Percentiles rank a stretch among this genome's conserved stretches.
phyloP scores from a whole-genome alignment of 2,329 filamentous ascomycete species.

The Massarina eburnea region DNA sequence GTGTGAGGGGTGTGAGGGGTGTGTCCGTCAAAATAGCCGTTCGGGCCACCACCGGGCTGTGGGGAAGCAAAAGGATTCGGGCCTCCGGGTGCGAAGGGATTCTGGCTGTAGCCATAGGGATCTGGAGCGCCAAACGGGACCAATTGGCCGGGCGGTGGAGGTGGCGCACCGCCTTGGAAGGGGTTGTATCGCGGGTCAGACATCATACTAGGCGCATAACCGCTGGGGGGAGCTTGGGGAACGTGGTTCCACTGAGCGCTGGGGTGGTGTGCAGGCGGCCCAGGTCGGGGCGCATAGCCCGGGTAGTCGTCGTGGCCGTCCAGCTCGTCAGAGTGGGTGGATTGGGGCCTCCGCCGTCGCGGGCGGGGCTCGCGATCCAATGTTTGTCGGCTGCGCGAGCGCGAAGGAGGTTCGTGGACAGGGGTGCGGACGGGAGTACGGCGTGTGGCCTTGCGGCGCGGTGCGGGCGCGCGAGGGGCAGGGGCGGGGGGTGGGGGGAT shows the following conservation, averaged over 20 bases:
- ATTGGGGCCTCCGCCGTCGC: conserved; percentile 36
- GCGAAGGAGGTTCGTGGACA: conserved; percentile 34
- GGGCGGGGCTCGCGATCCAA: conserved; percentile 31
- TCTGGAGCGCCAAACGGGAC: conserved; percentile 40
- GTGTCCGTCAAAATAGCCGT: conserved; percentile 42
- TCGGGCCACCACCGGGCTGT: conserved; percentile 16
- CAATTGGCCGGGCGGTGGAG: conserved; percentile 27
- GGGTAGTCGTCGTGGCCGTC: conserved; percentile 51
- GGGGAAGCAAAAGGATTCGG: conserved; percentile 44
- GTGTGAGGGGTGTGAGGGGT: conserved; percentile 2
- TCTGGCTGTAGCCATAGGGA: conserved; percentile 41
- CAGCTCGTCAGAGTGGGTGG: conserved; percentile 45
- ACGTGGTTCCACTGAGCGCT: conserved; percentile 41
- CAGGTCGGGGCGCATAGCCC: conserved; percentile 37
- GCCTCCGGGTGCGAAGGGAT: conserved; percentile 28
- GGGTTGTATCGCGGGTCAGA: conserved; percentile 37
- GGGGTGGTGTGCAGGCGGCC: conserved; percentile 38
- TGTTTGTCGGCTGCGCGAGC: conserved; percentile 36
- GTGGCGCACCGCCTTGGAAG: conserved; percentile 24
- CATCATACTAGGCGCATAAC: conserved; percentile 43
- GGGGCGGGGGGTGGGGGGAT: conserved; percentile 31
- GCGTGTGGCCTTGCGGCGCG: conserved; percentile 45
- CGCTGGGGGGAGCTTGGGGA: conserved; percentile 34
- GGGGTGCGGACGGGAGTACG: conserved; percentile 26
- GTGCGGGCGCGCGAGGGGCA: conserved; percentile 40